Evolutionary conservation across 257 asterid species (phyloP).

Genomic region (Jaltomata sinuosa): DNA sequence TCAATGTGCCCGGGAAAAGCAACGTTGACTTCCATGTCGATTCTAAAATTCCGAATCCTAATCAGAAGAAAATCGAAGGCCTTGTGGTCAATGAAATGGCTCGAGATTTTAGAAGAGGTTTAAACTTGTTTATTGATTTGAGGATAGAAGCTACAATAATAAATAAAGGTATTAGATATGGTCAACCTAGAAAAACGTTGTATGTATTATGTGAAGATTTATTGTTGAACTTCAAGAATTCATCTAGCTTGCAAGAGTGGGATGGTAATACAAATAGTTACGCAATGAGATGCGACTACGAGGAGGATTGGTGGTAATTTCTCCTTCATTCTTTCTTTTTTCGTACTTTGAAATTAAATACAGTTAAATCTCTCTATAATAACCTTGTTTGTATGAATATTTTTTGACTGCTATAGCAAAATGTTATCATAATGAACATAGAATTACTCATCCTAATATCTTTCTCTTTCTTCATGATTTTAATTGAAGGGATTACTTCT

Average conservation of each 20-base stretch:
- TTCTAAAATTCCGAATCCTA: background rate
- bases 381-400: background rate
- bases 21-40: background rate
- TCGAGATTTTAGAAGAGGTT: background rate
- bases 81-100: conserved; percentile 6
- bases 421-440: too few relatives aligned
- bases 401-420: too few relatives aligned
- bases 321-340: background rate
- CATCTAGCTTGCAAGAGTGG: background rate
- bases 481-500: background rate
- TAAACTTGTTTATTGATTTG: background rate
- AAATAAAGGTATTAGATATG: background rate
- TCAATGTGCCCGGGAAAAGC: background rate
- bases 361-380: background rate
- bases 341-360: background rate
- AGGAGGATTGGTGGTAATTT: background rate
- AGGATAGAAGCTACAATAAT: background rate
- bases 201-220: conserved; percentile 2
- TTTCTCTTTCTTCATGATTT: background rate
- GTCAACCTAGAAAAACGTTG: background rate
- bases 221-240: background rate
- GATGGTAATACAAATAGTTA: background rate
- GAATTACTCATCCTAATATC: background rate
- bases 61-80: background rate
- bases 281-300: background rate